A percentile compares a stretch with the other conserved stretches of the same genome.
phyloP scores from a whole-genome alignment of 2,329 filamentous ascomycete species.

The Fusarium incarnatum region DNA sequence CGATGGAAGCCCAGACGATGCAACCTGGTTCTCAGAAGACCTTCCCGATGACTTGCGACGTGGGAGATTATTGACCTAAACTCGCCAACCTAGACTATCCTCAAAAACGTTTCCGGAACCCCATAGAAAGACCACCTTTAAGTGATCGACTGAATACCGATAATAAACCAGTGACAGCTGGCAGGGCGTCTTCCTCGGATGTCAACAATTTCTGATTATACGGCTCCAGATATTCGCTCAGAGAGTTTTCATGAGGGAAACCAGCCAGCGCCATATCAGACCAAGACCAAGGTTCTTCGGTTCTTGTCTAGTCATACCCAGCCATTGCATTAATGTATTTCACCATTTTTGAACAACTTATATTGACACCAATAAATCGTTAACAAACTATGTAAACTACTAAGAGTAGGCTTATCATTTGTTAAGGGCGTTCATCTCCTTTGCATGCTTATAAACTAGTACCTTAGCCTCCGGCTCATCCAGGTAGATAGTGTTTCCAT shows the following conservation, averaged over 20 bases:
- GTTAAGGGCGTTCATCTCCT: conserved; percentile 51
- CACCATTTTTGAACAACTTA: too few relatives aligned
- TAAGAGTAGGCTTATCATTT: neutral
- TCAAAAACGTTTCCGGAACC: neutral
- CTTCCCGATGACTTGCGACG: neutral
- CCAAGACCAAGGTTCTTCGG: too few relatives aligned
- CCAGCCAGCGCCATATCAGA: neutral
- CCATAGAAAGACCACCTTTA: neutral
- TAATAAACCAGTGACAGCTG: neutral
- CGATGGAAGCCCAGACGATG: neutral
- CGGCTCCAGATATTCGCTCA: too few relatives aligned
- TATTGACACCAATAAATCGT: too few relatives aligned
- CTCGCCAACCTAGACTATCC: neutral
- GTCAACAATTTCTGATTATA: neutral
- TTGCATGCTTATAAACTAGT: conserved; percentile 59
- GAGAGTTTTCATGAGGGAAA: neutral
- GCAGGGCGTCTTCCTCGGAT: neutral
- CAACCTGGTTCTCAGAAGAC: neutral
- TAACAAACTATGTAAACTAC: too few relatives aligned
- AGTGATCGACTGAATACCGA: neutral
- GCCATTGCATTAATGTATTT: too few relatives aligned
- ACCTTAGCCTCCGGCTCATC: conserved; percentile 60
- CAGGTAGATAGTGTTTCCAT: conserved; percentile 68
- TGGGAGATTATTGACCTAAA: neutral
- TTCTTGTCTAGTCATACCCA: too few relatives aligned